These are phyloP conservation scores for Mycena vulgaris DNA, from an alignment of 768 basidiomycete species.

Conservation along the genomic window DNA sequence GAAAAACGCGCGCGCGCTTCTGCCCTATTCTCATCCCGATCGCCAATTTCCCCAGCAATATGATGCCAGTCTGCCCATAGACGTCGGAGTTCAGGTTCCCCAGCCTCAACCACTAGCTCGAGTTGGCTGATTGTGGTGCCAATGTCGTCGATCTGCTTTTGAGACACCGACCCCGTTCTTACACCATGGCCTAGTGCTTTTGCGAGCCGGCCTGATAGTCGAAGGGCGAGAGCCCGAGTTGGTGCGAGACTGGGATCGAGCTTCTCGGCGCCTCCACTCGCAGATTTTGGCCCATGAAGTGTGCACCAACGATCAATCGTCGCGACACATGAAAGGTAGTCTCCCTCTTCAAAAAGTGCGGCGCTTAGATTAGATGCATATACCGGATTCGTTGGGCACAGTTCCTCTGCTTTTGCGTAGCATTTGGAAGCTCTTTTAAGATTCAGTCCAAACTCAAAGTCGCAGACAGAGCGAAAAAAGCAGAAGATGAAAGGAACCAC, in stretches of 20 bases:
- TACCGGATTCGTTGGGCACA: constrained; percentile 8
- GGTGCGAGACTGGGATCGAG: neutral
- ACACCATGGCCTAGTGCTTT: constrained; percentile 23
- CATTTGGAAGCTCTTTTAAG: constrained; percentile 19
- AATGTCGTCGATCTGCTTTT: neutral
- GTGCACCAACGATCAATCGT: constrained; percentile 23
- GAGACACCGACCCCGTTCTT: neutral
- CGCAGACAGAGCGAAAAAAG: neutral
- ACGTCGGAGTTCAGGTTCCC: neutral
- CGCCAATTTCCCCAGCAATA: constrained; percentile 1
- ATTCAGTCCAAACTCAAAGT: neutral
- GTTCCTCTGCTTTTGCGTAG: constrained; percentile 18
- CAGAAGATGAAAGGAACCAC: neutral
- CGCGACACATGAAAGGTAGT: constrained; percentile 16
- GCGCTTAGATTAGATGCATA: constrained; percentile 21
- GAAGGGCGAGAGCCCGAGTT: neutral
- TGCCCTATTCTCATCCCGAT: neutral
- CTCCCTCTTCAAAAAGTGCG: constrained; percentile 27
- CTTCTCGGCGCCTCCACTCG: neutral
- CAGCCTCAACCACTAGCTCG: neutral
- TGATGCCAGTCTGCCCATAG: constrained; percentile 12
- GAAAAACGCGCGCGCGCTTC: constrained; percentile 15
- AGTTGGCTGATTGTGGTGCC: constrained; percentile 11
- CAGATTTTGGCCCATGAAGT: neutral
- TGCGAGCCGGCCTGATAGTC: constrained; percentile 6